A percentile compares a stretch with the other conserved stretches of the same genome.
phyloP scores from a whole-genome alignment of 108 stramenopile genomes.

The Licmophora abbreviata region DNA sequence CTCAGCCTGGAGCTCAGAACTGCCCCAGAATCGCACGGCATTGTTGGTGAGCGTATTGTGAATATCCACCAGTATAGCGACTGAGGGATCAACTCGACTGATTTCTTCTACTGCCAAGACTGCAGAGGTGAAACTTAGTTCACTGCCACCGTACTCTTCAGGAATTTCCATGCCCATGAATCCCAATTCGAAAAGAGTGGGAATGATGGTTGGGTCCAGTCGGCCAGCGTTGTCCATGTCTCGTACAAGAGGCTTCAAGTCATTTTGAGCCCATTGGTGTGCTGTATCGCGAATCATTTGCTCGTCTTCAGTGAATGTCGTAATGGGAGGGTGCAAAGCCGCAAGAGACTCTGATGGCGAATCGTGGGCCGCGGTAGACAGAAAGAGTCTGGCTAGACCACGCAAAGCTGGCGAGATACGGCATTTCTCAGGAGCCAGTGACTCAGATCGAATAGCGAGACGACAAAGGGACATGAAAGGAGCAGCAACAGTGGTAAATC shows the following conservation, averaged over 20 bases:
- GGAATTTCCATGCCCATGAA: conserved; percentile 91
- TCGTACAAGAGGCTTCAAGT: conserved; percentile 70
- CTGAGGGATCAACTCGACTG: conserved; percentile 85
- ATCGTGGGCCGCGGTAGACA: too few relatives aligned
- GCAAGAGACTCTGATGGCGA: too few relatives aligned
- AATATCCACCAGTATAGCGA: conserved; percentile 87
- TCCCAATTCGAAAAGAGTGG: conserved; percentile 77
- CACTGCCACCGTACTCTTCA: conserved; percentile 74
- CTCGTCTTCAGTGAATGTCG: conserved; percentile 79
- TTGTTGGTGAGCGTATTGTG: conserved; percentile 96
- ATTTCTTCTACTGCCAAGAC: conserved; percentile 92
- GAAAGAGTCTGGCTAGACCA: too few relatives aligned
- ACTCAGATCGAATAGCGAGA: too few relatives aligned
- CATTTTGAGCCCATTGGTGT: conserved; percentile 54
- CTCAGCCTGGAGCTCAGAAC: conserved; percentile 49
- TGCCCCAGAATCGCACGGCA: conserved; percentile 89
- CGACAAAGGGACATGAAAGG: too few relatives aligned
- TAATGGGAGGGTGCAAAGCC: conserved; percentile 48
- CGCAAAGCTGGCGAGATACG: too few relatives aligned
- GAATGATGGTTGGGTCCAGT: conserved; percentile 60
- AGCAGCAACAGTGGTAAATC: too few relatives aligned
- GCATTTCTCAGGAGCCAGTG: too few relatives aligned
- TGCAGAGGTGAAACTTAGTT: conserved; percentile 80
- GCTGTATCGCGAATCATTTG: conserved; percentile 51
- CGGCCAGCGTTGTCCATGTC: conserved; percentile 79